These are phyloP conservation scores for Vigna angularis DNA, from an alignment of 306 rosid species.

Conservation along the genomic window DNA sequence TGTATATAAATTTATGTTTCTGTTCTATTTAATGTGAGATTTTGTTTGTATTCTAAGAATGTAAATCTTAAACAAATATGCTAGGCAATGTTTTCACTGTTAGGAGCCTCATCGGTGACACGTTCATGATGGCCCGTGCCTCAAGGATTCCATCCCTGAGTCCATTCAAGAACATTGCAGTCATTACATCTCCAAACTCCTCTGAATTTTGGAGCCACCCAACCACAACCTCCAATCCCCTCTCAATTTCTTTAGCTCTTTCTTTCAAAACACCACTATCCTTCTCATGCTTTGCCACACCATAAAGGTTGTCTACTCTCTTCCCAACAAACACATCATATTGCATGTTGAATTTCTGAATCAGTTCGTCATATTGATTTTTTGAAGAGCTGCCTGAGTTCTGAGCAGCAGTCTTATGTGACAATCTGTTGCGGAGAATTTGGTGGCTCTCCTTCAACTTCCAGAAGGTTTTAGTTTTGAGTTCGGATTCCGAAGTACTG, in stretches of 20 bases:
- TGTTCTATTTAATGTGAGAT: too few species aligned
- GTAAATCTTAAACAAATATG: too few species aligned
- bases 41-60: too few species aligned
- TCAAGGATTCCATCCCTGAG: background rate
- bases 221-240: background rate
- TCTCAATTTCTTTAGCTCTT: background rate
- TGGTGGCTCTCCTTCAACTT: background rate
- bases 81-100: too few species aligned
- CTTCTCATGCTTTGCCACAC: background rate
- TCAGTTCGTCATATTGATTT: background rate
- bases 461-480: background rate
- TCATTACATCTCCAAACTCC: background rate
- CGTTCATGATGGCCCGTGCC: background rate
- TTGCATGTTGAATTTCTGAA: background rate
- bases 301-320: background rate
- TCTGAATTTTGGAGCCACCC: background rate
- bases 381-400: background rate
- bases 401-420: background rate
- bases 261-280: background rate
- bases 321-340: background rate
- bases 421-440: background rate
- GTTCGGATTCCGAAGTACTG: background rate
- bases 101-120: too few species aligned
- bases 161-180: background rate
- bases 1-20: too few species aligned